Evolutionary conservation across 2,329 filamentous ascomycete genomes (phyloP), one percentile per base, ranked within the genome.

Genomic region (Ceratocystis destructans): DNA sequence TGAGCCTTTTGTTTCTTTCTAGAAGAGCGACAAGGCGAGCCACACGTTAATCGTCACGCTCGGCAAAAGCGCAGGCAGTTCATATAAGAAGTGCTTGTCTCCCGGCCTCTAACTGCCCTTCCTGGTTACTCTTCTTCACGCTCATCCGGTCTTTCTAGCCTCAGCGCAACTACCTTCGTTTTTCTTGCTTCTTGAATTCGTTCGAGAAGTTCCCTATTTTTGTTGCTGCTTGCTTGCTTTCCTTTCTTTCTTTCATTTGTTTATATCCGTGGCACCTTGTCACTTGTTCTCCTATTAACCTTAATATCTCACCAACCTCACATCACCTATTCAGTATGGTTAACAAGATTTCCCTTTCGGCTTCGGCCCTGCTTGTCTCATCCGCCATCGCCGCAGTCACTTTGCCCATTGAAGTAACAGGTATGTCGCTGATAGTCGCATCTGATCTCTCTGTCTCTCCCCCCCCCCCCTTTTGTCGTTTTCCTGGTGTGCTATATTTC

Each of bases 311-410:
- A 5, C 1, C 37, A 12, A 41, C 37, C 37, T 41, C 37, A 12
- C 3, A 41, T 41, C 37, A 15, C 17, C 12, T 5, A 62, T 63
- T n/a, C 48, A 64, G 12, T 10, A 65, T 65, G 64, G 64, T 65
- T 12, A 48, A 46, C 50, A 65, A 65, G 64, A 44, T 65, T 15
- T 25, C 64, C 28, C 50, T 65, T 12, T 65, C 64, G 20, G 50
- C 64, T 5, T 17, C 64, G 22, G 61, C 44, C 22, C 12, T 65
- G 64, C 50, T 65, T 28, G 8, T 53, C 33, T 59, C 64, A 8
- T 15, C 53, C n/a, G 64, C 33, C 17, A 22, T 65, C 7, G 64
- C 50, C 2, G 8, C 50, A 2, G 17, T 28, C 1, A 37, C 59
- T 1, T 12, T 15, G 37, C 37, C 37, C 37, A 15, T 41, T 41